A percentile compares a stretch with the other conserved stretches of the same genome.
Evolutionary conservation across 768 basidiomycete genomes (phyloP).

Genomic region (Lentinula sp.): DNA sequence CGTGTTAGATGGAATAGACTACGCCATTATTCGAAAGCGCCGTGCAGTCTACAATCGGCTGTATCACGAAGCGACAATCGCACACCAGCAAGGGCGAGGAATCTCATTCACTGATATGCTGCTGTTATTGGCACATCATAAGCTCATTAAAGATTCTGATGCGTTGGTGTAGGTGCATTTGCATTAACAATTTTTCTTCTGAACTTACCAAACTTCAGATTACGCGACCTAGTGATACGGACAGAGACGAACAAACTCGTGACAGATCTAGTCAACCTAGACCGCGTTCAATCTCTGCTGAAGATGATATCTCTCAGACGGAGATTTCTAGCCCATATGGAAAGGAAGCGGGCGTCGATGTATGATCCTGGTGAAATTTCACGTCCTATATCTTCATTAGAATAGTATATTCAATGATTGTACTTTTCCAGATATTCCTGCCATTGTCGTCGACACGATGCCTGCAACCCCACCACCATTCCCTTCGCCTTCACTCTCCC

Average conservation of each 20-base stretch:
- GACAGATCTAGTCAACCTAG: constrained; percentile 77
- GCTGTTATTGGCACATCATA: constrained; percentile 82
- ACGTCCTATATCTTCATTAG: constrained; percentile 22
- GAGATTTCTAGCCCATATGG: constrained; percentile 51
- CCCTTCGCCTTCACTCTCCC: not conserved
- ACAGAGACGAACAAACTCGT: constrained; percentile 77
- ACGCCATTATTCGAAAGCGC: constrained; percentile 53
- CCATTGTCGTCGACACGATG: constrained; percentile 60
- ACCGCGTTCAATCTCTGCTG: constrained; percentile 78
- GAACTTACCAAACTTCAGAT: constrained; percentile 29
- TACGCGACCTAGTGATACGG: constrained; percentile 75
- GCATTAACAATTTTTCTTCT: not conserved
- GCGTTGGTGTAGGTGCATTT: constrained; percentile 69
- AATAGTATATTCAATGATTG: constrained; percentile 1
- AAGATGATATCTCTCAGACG: constrained; percentile 68
- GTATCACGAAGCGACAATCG: constrained; percentile 81
- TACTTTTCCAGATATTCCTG: constrained; percentile 49
- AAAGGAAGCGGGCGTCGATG: constrained; percentile 30
- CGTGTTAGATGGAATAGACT: constrained; percentile 62
- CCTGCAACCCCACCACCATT: constrained; percentile 42
- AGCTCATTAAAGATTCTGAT: constrained; percentile 83
- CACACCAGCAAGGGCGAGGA: constrained; percentile 65
- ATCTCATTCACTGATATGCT: constrained; percentile 93
- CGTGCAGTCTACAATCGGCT: constrained; percentile 68
- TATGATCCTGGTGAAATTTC: constrained; percentile 24